Evolutionary conservation across 371 early-diverging fungal species (phyloP).

Genomic region (Ordospora pajunii): DNA sequence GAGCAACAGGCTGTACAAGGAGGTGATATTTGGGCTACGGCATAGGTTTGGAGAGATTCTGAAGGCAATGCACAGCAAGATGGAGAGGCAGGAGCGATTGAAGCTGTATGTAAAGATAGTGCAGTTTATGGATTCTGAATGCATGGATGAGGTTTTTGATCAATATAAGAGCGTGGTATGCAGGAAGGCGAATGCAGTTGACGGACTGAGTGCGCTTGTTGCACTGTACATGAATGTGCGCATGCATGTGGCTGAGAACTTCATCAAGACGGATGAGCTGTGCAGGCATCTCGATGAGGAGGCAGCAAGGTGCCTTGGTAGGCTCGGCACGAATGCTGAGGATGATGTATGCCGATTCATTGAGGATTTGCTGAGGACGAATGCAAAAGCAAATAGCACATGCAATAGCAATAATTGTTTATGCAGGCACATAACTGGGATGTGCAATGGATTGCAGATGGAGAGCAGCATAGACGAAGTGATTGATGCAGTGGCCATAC

Average conservation of each 20-base stretch:
- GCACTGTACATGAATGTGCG: not conserved
- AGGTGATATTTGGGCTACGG: not conserved
- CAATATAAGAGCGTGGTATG: not conserved
- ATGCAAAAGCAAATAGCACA: too few species aligned
- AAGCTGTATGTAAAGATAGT: constrained; percentile 11
- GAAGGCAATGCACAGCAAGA: not conserved
- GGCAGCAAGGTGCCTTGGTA: not conserved
- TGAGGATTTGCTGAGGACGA: not conserved
- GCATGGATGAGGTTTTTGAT: not conserved
- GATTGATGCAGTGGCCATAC: not conserved
- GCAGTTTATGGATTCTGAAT: constrained; percentile 5
- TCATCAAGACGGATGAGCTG: not conserved
- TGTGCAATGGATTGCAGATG: not conserved
- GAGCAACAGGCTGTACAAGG: not conserved
- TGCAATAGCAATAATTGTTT: too few species aligned
- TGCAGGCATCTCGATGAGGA: not conserved
- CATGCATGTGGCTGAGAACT: not conserved
- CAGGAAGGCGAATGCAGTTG: not conserved
- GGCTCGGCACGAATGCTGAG: not conserved
- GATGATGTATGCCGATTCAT: not conserved
- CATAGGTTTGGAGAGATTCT: not conserved
- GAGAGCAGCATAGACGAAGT: not conserved
- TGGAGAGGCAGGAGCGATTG: not conserved
- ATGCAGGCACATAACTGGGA: too few species aligned
- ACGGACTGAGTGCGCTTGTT: not conserved